Evolutionary conservation across 805 yeast species (phyloP).

Genomic region (Ogataea kodamae): DNA sequence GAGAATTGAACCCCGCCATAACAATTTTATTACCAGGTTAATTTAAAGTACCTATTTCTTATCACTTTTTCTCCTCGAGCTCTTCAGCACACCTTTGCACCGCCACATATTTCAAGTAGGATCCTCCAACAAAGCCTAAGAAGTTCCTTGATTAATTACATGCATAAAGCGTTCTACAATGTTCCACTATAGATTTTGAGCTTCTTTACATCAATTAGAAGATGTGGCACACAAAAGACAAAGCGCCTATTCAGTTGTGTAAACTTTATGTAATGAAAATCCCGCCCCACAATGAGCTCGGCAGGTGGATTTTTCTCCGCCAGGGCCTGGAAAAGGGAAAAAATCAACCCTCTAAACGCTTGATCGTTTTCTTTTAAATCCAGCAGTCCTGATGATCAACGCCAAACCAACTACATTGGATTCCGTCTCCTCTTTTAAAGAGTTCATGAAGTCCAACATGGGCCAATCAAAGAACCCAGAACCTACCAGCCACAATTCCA

Average conservation of each 20-base stretch:
- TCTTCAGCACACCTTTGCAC: slow-evolving; percentile 3
- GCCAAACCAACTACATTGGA: slow-evolving; percentile 16
- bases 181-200: too few relatives aligned
- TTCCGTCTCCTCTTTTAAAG: slow-evolving; percentile 15
- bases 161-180: too few relatives aligned
- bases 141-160: too few relatives aligned
- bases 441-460: slow-evolving; percentile 12
- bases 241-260: too few relatives aligned
- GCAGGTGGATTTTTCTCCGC: slow-evolving; percentile 5
- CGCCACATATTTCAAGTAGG: too few relatives aligned
- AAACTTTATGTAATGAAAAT: too few relatives aligned
- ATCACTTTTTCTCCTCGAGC: too few relatives aligned
- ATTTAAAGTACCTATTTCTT: neutral
- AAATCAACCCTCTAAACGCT: slow-evolving; percentile 9
- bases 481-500: slow-evolving; percentile 1
- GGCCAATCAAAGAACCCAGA: slow-evolving; percentile 10
- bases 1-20: neutral
- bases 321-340: slow-evolving; percentile 6
- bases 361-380: slow-evolving; percentile 8
- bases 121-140: too few relatives aligned
- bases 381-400: slow-evolving; percentile 13
- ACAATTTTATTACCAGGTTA: neutral
- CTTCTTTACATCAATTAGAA: too few relatives aligned
- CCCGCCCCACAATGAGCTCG: neutral
- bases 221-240: too few relatives aligned